phyloP scores from a whole-genome alignment of 108 stramenopile genomes.

The Pseudonitzschia multistriata region DNA sequence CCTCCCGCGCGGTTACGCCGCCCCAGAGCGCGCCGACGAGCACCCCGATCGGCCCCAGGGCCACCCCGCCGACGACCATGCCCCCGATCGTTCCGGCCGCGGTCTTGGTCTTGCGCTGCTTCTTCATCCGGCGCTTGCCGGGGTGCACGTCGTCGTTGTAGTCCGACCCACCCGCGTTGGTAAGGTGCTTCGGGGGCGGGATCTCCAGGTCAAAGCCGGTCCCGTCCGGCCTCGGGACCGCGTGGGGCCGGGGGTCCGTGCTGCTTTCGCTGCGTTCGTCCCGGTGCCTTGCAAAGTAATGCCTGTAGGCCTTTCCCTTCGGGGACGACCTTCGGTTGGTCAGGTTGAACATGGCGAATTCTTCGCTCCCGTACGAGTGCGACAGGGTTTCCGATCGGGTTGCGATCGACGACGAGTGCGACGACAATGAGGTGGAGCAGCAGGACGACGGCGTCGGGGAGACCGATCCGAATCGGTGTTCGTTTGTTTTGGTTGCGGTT shows the following conservation, averaged over 20 bases:
- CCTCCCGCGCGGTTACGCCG: conserved; percentile 22
- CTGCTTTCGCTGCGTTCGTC: background rate
- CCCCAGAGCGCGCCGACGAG: conserved; percentile 25
- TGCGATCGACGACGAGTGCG: background rate
- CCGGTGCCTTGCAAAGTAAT: background rate
- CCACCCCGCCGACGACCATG: conserved; percentile 24
- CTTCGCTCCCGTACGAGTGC: background rate
- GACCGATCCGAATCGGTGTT: no score
- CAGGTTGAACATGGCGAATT: background rate
- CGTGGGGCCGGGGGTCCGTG: background rate
- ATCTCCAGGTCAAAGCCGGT: background rate
- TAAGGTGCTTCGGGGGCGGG: background rate
- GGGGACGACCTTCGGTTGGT: background rate
- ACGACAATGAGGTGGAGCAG: no score
- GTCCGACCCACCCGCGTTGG: background rate
- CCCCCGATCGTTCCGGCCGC: conserved; percentile 30
- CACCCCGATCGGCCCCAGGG: conserved; percentile 30
- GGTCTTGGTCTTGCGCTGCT: conserved; percentile 24
- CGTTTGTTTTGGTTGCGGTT: no score
- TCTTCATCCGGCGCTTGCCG: conserved; percentile 23
- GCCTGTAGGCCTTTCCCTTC: background rate
- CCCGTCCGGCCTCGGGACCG: background rate
- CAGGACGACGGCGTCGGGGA: no score
- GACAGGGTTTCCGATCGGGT: background rate
- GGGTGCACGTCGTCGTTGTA: background rate